Evolutionary conservation across 2,329 filamentous ascomycete species (phyloP), one percentile per base, ranked within the genome.

Genomic region (Penicillium oxalicum): DNA sequence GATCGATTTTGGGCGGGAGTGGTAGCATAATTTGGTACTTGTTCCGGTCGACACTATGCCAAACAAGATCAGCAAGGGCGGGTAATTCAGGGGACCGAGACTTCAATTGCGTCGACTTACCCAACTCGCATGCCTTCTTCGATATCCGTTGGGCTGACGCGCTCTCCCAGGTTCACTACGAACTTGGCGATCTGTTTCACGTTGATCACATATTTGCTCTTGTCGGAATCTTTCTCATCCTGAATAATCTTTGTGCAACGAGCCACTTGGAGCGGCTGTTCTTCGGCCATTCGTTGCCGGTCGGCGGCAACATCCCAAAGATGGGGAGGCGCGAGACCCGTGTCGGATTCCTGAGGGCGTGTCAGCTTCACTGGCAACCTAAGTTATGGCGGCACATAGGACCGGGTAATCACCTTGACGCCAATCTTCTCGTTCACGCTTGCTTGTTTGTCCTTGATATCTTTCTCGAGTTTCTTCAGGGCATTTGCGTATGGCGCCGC

Each of bases 131-230:
- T 98, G 57, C 93, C 93, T 72, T 98, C 93, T 68, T 98, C 93
- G 64, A 98, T 98, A 82, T 98, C 93, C 60, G 93, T 97, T 43
- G 93, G 93, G 66, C 88, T 94, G 61, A 98, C 93, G 56, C 93
- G 86, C 68, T 98, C 93, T 61, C 93, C 93, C 45, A 98, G 82
- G 72, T 96, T 93, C 58, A 98, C 93, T 44, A 98, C 93, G 64
- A 98, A 98, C 75, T 98, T 98, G 65, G 93, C 93, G 64, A 98
- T 98, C 73, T 98, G 93, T 79, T 98, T 98, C 61, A 98, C 91
- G 74, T 98, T 98, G 80, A 98, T 98, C 64, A 98, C 91, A 77
- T 98, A 98, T 83, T 97, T 98, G 82, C 87, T 95, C 82, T 98
- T 98, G 55, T 95, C 88, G 52, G 88, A 79, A 69, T 97, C 91